phyloP scores from a whole-genome alignment of 371 early-diverging fungal genomes.

The Conidiobolus incongruus region DNA sequence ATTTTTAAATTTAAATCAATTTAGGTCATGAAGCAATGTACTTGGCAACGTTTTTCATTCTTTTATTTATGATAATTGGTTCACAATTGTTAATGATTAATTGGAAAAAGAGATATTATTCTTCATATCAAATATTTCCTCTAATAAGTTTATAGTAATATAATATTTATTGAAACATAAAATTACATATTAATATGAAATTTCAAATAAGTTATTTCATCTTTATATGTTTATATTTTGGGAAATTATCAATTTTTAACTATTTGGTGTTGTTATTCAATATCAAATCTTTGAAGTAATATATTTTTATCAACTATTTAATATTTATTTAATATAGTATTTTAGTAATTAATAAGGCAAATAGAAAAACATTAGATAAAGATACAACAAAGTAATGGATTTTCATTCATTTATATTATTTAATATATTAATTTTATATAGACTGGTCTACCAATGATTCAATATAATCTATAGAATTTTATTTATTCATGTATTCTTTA shows the following conservation, averaged over 20 bases:
- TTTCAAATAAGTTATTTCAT: slow-evolving; percentile 5
- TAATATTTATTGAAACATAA: slow-evolving; percentile 11
- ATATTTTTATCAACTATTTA: not conserved
- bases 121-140: slow-evolving; percentile 49
- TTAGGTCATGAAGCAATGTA: slow-evolving; percentile 7
- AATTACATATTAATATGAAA: not conserved
- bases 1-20: no score
- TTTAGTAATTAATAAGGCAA: slow-evolving; percentile 7
- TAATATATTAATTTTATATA: slow-evolving; percentile 4
- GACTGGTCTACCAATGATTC: slow-evolving; percentile 48
- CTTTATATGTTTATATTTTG: slow-evolving; percentile 5
- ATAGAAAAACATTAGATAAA: slow-evolving; percentile 34
- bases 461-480: slow-evolving; percentile 31
- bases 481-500: slow-evolving; percentile 30
- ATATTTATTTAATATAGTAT: not conserved
- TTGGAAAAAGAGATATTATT: slow-evolving; percentile 57
- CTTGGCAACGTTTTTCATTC: slow-evolving; percentile 42
- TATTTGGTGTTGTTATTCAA: no score
- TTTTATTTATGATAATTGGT: slow-evolving; percentile 36
- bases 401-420: not conserved
- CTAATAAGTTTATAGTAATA: slow-evolving; percentile 48
- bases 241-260: no score
- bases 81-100: slow-evolving; percentile 47
- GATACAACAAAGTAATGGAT: slow-evolving; percentile 27
- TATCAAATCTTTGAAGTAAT: slow-evolving; percentile 17